Evolutionary conservation across 2,329 filamentous ascomycete genomes (phyloP).

Genomic region (Fusarium sp.): DNA sequence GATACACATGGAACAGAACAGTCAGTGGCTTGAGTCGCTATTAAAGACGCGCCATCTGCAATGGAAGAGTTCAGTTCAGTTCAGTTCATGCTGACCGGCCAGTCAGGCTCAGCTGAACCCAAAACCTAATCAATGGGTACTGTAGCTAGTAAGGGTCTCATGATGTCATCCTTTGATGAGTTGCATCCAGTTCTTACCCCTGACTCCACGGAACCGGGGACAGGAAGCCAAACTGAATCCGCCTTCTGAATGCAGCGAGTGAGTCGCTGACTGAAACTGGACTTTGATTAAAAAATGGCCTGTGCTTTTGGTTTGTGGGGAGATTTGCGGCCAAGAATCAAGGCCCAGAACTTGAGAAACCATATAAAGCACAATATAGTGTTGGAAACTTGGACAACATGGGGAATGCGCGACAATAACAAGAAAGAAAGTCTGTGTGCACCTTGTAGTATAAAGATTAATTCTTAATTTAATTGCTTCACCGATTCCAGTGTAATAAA

Average conservation of each 20-base stretch:
- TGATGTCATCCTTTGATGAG: conserved; percentile 46
- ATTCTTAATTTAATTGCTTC: not conserved
- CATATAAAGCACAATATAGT: conserved; percentile 18
- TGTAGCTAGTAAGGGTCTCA: conserved; percentile 39
- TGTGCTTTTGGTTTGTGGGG: conserved; percentile 40
- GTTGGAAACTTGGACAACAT: conserved; percentile 4
- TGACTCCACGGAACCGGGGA: conserved; percentile 33
- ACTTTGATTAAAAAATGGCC: conserved; percentile 31
- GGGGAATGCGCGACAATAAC: not conserved
- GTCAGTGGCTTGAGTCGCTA: conserved; percentile 8
- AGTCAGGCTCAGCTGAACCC: conserved; percentile 28
- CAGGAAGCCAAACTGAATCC: conserved; percentile 15
- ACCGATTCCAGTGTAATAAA: not conserved
- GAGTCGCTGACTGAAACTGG: conserved; percentile 31
- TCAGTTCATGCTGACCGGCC: not conserved
- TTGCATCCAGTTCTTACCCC: conserved; percentile 33
- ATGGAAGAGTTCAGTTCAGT: conserved; percentile 19
- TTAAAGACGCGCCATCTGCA: conserved; percentile 30
- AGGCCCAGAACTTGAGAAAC: not conserved
- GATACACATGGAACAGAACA: conserved; percentile 16
- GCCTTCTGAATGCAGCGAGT: conserved; percentile 29
- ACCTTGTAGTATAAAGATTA: not conserved
- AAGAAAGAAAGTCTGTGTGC: not conserved
- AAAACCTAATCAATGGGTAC: conserved; percentile 27
- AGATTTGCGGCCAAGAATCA: conserved; percentile 35